phyloP scores from a whole-genome alignment of 176 grass and related monocot genomes.

The Pontederia crassipes region DNA sequence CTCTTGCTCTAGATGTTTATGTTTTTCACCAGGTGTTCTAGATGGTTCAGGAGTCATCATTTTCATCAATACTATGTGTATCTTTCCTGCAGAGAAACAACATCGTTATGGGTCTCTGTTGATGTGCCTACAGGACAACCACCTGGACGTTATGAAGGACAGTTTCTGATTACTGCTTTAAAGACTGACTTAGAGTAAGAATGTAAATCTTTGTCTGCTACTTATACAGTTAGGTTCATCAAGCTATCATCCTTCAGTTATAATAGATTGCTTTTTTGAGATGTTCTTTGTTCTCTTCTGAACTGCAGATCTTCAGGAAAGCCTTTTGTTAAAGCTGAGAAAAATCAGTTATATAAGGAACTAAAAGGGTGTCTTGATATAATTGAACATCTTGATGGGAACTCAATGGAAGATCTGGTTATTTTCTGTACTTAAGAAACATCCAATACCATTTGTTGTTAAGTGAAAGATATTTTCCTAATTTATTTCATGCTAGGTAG shows the following conservation, averaged over 20 bases:
- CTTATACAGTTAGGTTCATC: slow-evolving; percentile 16
- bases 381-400: slow-evolving; percentile 51
- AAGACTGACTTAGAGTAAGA: slow-evolving; percentile 68
- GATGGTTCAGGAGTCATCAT: neutral
- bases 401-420: slow-evolving; percentile 76
- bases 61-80: slow-evolving; percentile 16
- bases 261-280: neutral
- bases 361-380: slow-evolving; percentile 60
- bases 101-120: slow-evolving; percentile 80
- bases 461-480: neutral
- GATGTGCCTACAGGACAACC: slow-evolving; percentile 69
- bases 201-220: neutral
- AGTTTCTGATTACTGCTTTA: slow-evolving; percentile 67
- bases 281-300: neutral
- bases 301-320: slow-evolving; percentile 40
- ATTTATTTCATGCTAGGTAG: slow-evolving; percentile 37
- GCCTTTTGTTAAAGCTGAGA: slow-evolving; percentile 57
- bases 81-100: slow-evolving; percentile 64
- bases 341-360: slow-evolving; percentile 55
- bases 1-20: slow-evolving; percentile 9
- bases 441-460: slow-evolving; percentile 3
- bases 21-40: neutral
- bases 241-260: neutral
- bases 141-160: slow-evolving; percentile 85
- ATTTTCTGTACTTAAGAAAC: slow-evolving; percentile 23